Base-by-base conservation (phyloP, 2,329 filamentous ascomycete genomes). In the Colletotrichum cereale region DNA sequence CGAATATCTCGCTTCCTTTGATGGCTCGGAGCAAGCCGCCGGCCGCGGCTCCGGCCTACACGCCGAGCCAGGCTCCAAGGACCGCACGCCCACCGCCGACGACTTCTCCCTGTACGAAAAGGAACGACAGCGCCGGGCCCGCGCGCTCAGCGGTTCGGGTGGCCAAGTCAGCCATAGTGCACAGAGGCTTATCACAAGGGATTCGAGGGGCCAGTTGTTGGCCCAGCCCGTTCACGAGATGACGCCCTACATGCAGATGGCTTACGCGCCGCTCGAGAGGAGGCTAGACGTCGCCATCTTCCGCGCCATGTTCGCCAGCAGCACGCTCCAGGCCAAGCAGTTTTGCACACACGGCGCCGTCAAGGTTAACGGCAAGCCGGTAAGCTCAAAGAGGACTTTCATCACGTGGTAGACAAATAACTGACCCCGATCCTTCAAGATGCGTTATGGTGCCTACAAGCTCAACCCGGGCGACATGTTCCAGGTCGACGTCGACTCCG, bases 401-500 rank as follows among this genome's bases (percentile, higher is more conserved):
- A 48, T 18, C 29, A 62, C 31, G 18, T 10, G 38, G 48, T 11
- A n/a, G 14, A 26, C 11, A 36, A 11, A 21, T 61, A 11, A 42
- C 53, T 53, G 36, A 53, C 21, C 11, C 14, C 12, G n/a, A 21
- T 18, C 44, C 31, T 44, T 53, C 53, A 66, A 97, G 96, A 97
- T 98, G 93, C 87, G 89, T 74, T 93, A 96, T 79, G 95, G 96
- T 11, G 93, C 94, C 66, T 99, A 99, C 82, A 91, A 95, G 75
- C 89, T 99, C 48, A 99, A 99, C 82, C 97, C 96, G 3, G 96
- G 96, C 76, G 96, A 99, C 81, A 94, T 99, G 90, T 99, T 99
- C 87, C 94, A 97, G 80, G 96, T 99, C 77, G 93, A 98, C 26
- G 88, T 93, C 44, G 94, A 97, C 48, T 90, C 92, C 76, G 96